phyloP scores from a whole-genome alignment of 495 filamentous ascomycete genomes.

The Xylaria castorea region DNA sequence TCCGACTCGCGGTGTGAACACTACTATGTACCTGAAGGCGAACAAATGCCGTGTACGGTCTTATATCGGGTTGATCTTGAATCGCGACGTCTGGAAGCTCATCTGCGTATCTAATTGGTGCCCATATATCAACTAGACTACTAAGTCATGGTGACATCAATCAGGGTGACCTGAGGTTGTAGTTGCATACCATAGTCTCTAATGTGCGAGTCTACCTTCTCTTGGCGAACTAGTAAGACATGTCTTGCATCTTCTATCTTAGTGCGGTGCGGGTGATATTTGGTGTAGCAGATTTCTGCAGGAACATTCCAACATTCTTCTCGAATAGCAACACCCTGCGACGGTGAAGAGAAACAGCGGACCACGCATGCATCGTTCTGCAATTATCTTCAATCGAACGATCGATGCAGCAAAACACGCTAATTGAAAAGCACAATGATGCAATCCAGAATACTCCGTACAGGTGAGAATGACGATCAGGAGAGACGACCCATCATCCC shows the following conservation, averaged over 20 bases:
- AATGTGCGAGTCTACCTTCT: background rate
- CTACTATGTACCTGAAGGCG: too few relatives aligned
- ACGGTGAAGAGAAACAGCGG: constrained; percentile 6
- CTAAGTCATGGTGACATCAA: constrained; percentile 14
- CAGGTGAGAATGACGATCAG: constrained; percentile 11
- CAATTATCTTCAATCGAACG: background rate
- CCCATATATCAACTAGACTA: constrained; percentile 5
- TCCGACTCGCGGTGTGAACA: background rate
- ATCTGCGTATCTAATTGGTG: background rate
- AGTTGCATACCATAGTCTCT: constrained; percentile 10
- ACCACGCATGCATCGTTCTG: background rate
- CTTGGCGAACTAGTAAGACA: constrained; percentile 23
- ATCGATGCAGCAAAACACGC: constrained; percentile 1
- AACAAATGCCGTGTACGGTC: background rate
- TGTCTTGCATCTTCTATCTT: constrained; percentile 19
- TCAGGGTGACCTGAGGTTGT: background rate
- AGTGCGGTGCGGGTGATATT: background rate
- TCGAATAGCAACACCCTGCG: constrained; percentile 1
- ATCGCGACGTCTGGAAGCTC: background rate
- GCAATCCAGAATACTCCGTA: constrained; percentile 12
- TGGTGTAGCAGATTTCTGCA: background rate
- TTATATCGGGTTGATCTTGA: constrained; percentile 1
- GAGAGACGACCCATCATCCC: background rate
- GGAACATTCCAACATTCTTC: constrained; percentile 1
- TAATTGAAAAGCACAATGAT: constrained; percentile 1